Evolutionary conservation across 2,329 filamentous ascomycete species (phyloP).

Genomic region (Aspergillus glaucus): DNA sequence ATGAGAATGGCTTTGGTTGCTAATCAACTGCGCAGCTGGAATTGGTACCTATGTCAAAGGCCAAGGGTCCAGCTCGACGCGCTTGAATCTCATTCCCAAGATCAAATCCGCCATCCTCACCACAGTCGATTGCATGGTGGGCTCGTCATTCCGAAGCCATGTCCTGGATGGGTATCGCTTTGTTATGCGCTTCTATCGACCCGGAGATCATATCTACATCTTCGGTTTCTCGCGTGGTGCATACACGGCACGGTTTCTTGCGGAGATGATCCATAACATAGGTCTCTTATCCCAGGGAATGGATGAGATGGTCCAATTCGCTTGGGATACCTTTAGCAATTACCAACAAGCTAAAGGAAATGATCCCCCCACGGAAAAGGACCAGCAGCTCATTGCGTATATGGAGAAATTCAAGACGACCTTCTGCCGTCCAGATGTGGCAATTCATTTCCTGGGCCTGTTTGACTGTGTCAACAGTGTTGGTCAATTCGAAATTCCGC

Average conservation of each 20-base stretch:
- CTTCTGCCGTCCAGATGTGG: slow-evolving; percentile 43
- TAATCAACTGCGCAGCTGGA: background rate
- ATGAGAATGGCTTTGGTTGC: background rate
- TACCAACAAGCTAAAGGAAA: slow-evolving; percentile 28
- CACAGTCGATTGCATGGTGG: slow-evolving; percentile 3
- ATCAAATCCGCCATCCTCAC: slow-evolving; percentile 2
- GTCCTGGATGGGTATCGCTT: slow-evolving; percentile 50
- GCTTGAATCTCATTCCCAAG: background rate
- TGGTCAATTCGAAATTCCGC: background rate
- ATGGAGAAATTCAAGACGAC: slow-evolving; percentile 44
- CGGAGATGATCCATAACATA: slow-evolving; percentile 46
- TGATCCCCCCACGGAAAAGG: slow-evolving; percentile 9
- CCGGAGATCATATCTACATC: slow-evolving; percentile 49
- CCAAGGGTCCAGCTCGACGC: background rate
- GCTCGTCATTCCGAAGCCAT: slow-evolving; percentile 42
- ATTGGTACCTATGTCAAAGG: background rate
- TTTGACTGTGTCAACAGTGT: slow-evolving; percentile 53
- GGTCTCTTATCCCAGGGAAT: slow-evolving; percentile 48
- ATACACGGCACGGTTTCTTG: slow-evolving; percentile 49
- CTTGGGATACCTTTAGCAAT: slow-evolving; percentile 30
- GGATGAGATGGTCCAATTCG: slow-evolving; percentile 50
- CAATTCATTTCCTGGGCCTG: slow-evolving; percentile 50
- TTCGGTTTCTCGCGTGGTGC: slow-evolving; percentile 51
- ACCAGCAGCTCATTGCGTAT: slow-evolving; percentile 13
- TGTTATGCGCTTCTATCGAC: slow-evolving; percentile 49